A percentile compares a stretch with the other conserved stretches of the same genome.
phyloP scores from a whole-genome alignment of 2,329 filamentous ascomycete species.

The Cladosporium sp. region DNA sequence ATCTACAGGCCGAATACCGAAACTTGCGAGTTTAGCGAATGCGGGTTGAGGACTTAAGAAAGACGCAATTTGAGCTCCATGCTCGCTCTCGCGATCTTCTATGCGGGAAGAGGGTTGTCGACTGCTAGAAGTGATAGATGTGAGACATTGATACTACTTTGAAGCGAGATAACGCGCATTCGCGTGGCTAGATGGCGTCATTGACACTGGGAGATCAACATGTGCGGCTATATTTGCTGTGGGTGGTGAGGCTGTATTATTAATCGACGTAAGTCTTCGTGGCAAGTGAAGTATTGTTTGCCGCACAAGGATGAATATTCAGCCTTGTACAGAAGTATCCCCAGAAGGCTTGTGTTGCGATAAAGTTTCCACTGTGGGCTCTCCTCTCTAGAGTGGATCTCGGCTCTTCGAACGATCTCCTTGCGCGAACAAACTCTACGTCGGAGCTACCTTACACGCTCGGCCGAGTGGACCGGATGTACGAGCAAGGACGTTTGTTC shows the following conservation, averaged over 20 bases:
- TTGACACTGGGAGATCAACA: background rate
- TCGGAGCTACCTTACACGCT: too few relatives aligned
- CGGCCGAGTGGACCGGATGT: background rate
- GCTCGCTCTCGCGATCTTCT: background rate
- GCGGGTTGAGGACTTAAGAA: background rate
- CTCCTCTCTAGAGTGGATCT: background rate
- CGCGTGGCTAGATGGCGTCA: background rate
- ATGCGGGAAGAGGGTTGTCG: background rate
- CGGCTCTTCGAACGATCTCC: background rate
- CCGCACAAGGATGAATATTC: background rate
- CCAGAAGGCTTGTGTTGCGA: background rate
- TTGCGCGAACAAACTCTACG: background rate
- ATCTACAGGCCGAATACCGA: background rate
- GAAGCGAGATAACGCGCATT: background rate
- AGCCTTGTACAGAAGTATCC: too few relatives aligned
- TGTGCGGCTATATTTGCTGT: background rate
- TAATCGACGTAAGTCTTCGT: background rate
- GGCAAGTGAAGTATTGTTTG: background rate
- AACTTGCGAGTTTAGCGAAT: background rate
- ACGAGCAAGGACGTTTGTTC: background rate
- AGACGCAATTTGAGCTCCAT: background rate
- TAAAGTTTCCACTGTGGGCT: background rate
- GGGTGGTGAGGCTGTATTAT: background rate
- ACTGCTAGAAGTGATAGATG: background rate
- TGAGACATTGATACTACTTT: background rate